Conservation (phyloP, 768 basidiomycete species). For the Mycena pura region DNA sequence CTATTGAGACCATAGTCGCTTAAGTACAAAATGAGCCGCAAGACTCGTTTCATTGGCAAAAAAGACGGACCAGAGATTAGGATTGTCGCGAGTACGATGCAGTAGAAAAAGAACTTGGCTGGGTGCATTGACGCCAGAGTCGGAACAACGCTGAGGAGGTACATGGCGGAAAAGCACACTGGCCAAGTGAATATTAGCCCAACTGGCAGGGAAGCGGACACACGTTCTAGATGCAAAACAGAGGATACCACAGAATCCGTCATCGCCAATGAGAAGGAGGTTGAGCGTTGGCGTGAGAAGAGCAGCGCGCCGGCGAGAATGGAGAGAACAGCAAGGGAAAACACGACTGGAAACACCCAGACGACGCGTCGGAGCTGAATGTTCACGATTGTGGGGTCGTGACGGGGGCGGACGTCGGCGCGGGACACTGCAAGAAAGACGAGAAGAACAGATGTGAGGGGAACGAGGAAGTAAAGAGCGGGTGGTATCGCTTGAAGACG, state of each 20-base stretch:
- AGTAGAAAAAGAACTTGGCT: slow-evolving; percentile 15
- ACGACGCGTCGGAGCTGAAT: slow-evolving; percentile 23
- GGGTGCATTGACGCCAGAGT: slow-evolving; percentile 9
- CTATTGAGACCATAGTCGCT: slow-evolving; percentile 27
- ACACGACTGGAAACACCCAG: slow-evolving; percentile 22
- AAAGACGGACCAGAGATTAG: slow-evolving; percentile 26
- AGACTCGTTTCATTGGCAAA: too few species aligned
- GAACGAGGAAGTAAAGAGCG: slow-evolving; percentile 27
- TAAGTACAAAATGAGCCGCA: background rate
- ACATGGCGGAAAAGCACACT: slow-evolving; percentile 24
- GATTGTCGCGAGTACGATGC: slow-evolving; percentile 13
- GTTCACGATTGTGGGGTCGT: slow-evolving; percentile 9
- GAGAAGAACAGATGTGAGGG: slow-evolving; percentile 20
- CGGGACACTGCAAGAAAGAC: slow-evolving; percentile 16
- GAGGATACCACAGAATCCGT: slow-evolving; percentile 20
- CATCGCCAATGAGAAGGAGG: slow-evolving; percentile 8
- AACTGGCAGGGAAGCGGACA: background rate
- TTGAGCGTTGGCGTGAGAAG: slow-evolving; percentile 7
- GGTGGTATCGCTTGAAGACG: slow-evolving; percentile 19
- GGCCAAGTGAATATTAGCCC: background rate
- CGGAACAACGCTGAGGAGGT: slow-evolving; percentile 18
- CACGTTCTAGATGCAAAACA: slow-evolving; percentile 23
- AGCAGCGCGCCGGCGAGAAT: slow-evolving; percentile 21
- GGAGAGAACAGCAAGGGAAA: slow-evolving; percentile 26
- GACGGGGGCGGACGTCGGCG: slow-evolving; percentile 8